Base-by-base conservation (phyloP, 1,284 basidiomycete genomes). In the Naganishia liquefaciens region DNA sequence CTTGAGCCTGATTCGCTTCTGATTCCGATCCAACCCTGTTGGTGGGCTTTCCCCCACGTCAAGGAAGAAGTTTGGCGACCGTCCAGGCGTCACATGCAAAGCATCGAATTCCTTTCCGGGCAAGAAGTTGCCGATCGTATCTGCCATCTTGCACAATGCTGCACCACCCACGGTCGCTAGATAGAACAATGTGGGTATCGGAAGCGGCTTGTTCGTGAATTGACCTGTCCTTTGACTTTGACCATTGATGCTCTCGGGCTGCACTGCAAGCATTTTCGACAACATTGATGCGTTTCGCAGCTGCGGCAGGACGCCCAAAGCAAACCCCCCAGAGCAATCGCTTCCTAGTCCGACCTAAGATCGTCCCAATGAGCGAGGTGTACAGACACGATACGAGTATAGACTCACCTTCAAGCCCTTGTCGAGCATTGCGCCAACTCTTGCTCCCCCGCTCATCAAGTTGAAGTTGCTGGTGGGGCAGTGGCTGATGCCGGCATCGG, bases 381-480 rank as follows among this genome's bases (percentile, higher is more conserved):
- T 68, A 28, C 65, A 57, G 50, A 39, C 27, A 30, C 2, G 5
- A 30, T 21, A 17, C 46, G 47, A 17, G 6, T 23, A 17, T n/a
- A 21, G 19, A 70, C 78, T 65, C 65, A 90, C 90, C 82, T 96
- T 95, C 76, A 97, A 85, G 0, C 91, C 92, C 62, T 79, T 80
- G 75, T 95, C 91, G 25, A 96, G 82, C 77, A 90, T 86, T 70
- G 84, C 81, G 3, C 89, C 89, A 11, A 98, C 85, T 25, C 84
- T 84, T 1, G 91, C 89, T 28, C 89, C 83, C 5, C 94, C 94
- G 68, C 89, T 92, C 46, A 87, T 84, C 63, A 98, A 75, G 79
- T 96, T 90, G 75, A 95, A 88, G 76, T 98, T 99, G 72, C 89
- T 92, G 40, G 88, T 89, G 19, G 95, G 94, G 75, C 94, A 98